Percentiles rank a stretch among this genome's conserved stretches.
These are phyloP conservation scores for Tolypocladium cylindrosporum DNA, from an alignment of 2,329 filamentous ascomycete genomes.

Conservation along the genomic window DNA sequence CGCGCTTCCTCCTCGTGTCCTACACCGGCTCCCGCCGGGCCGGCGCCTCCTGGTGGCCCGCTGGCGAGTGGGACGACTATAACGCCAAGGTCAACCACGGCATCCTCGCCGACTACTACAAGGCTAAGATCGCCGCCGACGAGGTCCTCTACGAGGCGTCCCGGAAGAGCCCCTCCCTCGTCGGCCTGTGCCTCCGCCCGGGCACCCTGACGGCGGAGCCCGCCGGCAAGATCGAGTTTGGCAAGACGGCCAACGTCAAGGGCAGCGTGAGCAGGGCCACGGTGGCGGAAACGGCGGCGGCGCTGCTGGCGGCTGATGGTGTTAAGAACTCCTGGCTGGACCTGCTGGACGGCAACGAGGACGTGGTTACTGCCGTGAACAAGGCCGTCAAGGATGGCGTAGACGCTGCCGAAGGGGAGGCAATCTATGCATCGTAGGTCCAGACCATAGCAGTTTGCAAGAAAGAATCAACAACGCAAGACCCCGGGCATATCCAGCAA, in stretches of 20 bases:
- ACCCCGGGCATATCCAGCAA: background rate
- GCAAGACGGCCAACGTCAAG: slow-evolving; percentile 27
- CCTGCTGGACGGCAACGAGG: slow-evolving; percentile 42
- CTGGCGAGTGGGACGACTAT: slow-evolving; percentile 36
- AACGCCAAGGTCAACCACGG: slow-evolving; percentile 28
- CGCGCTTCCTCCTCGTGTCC: slow-evolving; percentile 55
- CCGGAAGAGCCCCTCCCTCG: slow-evolving; percentile 29
- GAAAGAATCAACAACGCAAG: background rate
- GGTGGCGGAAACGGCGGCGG: slow-evolving; percentile 48
- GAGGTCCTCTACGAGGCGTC: slow-evolving; percentile 41
- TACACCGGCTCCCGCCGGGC: slow-evolving; percentile 44
- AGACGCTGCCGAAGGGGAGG: slow-evolving; percentile 43
- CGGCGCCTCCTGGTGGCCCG: slow-evolving; percentile 46
- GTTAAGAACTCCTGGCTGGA: slow-evolving; percentile 44
- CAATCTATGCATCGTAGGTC: slow-evolving; percentile 15
- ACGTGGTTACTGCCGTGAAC: slow-evolving; percentile 34
- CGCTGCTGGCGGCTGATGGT: slow-evolving; percentile 39
- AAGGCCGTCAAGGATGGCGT: slow-evolving; percentile 38
- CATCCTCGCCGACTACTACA: slow-evolving; percentile 41
- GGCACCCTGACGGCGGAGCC: slow-evolving; percentile 38
- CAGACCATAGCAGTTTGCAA: background rate
- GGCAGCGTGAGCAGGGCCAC: slow-evolving; percentile 43
- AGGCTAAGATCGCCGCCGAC: slow-evolving; percentile 52
- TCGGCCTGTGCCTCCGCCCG: slow-evolving; percentile 44
- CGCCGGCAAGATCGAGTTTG: slow-evolving; percentile 36